Evolutionary conservation across 768 basidiomycete species (phyloP).

Genomic region (Russula dissimulans): DNA sequence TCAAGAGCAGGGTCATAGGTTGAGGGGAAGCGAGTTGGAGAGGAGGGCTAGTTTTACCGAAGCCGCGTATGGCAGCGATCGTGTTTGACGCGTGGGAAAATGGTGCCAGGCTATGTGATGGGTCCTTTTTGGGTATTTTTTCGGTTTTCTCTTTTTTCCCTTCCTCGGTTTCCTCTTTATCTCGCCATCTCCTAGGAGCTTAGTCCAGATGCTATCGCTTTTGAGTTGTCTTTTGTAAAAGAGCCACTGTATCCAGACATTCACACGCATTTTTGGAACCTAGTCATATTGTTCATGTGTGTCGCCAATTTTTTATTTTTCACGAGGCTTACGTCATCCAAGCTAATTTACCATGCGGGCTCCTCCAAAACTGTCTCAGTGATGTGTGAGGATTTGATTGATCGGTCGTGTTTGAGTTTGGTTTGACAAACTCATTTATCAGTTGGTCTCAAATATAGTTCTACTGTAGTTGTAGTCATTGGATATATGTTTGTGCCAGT

Average conservation of each 20-base stretch:
- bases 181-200: neutral
- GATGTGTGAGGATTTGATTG: neutral
- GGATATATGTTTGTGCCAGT: too few species aligned
- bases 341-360: neutral
- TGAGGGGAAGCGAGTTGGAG: neutral
- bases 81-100: neutral
- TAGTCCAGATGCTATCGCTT: constrained; percentile 4
- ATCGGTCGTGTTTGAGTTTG: neutral
- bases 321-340: neutral
- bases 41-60: neutral
- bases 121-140: neutral
- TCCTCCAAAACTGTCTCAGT: neutral
- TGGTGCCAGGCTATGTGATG: neutral
- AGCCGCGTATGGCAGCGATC: neutral
- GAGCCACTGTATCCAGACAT: constrained; percentile 3
- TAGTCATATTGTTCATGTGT: neutral
- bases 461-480: too few species aligned
- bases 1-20: constrained; percentile 2
- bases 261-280: constrained; percentile 3
- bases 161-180: neutral
- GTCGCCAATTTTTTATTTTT: neutral
- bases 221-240: constrained; percentile 1
- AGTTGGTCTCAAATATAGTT: too few species aligned
- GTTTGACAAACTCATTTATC: too few species aligned
- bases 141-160: neutral